Evolutionary conservation across 2,329 filamentous ascomycete genomes (phyloP).

Genomic region (Aspergillus ruber): DNA sequence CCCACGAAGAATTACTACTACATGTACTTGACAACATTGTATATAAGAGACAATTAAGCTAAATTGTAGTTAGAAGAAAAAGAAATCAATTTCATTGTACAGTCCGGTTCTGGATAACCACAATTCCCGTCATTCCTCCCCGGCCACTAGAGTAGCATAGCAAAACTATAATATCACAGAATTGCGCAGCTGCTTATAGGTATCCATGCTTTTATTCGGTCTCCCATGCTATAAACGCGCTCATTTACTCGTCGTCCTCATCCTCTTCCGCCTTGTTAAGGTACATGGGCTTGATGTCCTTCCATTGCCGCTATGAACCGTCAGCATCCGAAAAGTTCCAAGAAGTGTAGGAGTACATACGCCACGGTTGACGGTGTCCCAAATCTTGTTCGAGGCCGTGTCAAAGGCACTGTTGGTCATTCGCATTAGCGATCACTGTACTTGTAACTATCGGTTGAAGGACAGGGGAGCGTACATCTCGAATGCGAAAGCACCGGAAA

Average conservation of each 20-base stretch:
- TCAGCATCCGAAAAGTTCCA: slow-evolving; percentile 5
- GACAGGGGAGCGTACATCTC: slow-evolving; percentile 66
- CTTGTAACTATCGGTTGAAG: background rate
- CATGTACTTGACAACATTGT: background rate
- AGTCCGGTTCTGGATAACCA: background rate
- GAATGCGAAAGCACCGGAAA: slow-evolving; percentile 79
- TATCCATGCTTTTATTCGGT: background rate
- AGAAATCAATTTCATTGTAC: background rate
- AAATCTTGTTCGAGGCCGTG: slow-evolving; percentile 71
- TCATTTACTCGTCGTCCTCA: slow-evolving; percentile 47
- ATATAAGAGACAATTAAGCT: background rate
- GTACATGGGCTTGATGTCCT: slow-evolving; percentile 93
- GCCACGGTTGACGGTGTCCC: slow-evolving; percentile 86
- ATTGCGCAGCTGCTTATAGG: background rate
- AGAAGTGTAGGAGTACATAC: slow-evolving; percentile 52
- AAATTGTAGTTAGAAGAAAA: background rate
- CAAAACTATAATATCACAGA: background rate
- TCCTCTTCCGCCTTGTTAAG: slow-evolving; percentile 60
- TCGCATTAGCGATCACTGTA: slow-evolving; percentile 8
- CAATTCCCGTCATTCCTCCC: background rate
- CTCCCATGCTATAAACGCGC: background rate
- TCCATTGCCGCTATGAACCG: slow-evolving; percentile 83
- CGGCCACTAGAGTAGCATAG: background rate
- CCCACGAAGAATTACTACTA: too few species aligned
- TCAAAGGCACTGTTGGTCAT: slow-evolving; percentile 66